Conservation (phyloP, 129 eudicot genomes). For the sunflower (Helianthus annuus) region DNA sequence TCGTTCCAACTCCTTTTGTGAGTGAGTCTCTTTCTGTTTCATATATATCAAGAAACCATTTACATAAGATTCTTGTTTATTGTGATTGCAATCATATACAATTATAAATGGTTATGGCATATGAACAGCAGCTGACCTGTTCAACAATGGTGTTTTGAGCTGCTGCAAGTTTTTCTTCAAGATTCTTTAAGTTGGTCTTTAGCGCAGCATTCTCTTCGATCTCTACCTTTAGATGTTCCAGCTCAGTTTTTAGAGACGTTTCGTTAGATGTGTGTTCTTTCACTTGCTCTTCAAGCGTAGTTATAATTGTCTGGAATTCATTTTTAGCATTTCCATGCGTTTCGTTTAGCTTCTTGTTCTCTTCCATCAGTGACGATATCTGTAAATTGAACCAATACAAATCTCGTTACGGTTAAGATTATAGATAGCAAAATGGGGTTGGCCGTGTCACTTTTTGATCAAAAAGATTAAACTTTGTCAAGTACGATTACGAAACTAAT, state of each 20-base stretch:
- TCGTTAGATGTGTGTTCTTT: constrained; percentile 58
- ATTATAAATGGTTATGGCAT: neutral
- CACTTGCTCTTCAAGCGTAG: constrained; percentile 71
- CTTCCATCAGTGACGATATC: constrained; percentile 80
- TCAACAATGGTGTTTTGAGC: constrained; percentile 49
- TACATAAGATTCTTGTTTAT: neutral
- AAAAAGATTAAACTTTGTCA: neutral
- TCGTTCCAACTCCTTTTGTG: constrained; percentile 54
- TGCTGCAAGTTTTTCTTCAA: constrained; percentile 58
- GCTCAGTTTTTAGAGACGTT: constrained; percentile 53
- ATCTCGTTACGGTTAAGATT: neutral
- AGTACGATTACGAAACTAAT: neutral
- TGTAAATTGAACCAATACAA: constrained; percentile 28
- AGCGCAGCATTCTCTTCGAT: constrained; percentile 47
- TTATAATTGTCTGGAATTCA: constrained; percentile 56
- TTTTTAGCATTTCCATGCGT: constrained; percentile 52
- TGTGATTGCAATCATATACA: neutral
- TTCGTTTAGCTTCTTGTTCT: constrained; percentile 63
- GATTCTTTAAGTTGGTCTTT: constrained; percentile 48
- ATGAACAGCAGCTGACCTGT: constrained; percentile 49
- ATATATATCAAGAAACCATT: neutral
- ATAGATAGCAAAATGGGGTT: neutral
- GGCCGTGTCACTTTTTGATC: neutral
- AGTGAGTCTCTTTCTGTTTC: constrained; percentile 54
- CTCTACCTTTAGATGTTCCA: constrained; percentile 54